phyloP scores from a whole-genome alignment of 2,329 filamentous ascomycete species.

The Lachnum nothofagi region DNA sequence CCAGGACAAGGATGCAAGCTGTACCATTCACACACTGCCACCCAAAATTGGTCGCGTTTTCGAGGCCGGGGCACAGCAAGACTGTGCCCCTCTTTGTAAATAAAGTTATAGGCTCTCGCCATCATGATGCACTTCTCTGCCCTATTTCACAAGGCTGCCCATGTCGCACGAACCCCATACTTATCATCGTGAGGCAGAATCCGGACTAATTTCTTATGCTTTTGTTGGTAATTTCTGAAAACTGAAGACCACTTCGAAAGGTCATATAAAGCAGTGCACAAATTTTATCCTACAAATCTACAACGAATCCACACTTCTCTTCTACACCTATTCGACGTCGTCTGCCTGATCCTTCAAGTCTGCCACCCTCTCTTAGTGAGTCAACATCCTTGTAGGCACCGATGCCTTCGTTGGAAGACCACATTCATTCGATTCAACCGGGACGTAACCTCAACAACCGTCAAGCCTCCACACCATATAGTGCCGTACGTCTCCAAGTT shows the following conservation, averaged over 20 bases:
- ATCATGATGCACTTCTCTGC: slow-evolving; percentile 17
- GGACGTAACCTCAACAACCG: slow-evolving; percentile 7
- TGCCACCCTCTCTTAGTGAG: neutral
- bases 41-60: slow-evolving; percentile 12
- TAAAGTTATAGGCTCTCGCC: slow-evolving; percentile 21
- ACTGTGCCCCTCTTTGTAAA: slow-evolving; percentile 21
- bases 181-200: slow-evolving; percentile 16
- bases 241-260: slow-evolving; percentile 2
- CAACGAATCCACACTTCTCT: neutral
- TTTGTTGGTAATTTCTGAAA: slow-evolving; percentile 6
- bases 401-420: slow-evolving; percentile 13
- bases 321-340: neutral
- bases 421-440: slow-evolving; percentile 10
- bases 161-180: slow-evolving; percentile 8
- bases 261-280: neutral
- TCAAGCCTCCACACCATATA: slow-evolving; percentile 22
- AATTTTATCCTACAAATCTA: slow-evolving; percentile 1
- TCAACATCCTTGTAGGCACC: slow-evolving; percentile 3
- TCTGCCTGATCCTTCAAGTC: neutral
- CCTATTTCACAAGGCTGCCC: slow-evolving; percentile 10
- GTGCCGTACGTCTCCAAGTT: slow-evolving; percentile 23
- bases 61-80: slow-evolving; percentile 18
- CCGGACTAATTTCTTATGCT: slow-evolving; percentile 11
- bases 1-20: neutral
- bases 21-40: slow-evolving; percentile 16